These are phyloP conservation scores for Paramyrothecium sp. DNA, from an alignment of 2,329 filamentous ascomycete genomes.

Conservation along the genomic window DNA sequence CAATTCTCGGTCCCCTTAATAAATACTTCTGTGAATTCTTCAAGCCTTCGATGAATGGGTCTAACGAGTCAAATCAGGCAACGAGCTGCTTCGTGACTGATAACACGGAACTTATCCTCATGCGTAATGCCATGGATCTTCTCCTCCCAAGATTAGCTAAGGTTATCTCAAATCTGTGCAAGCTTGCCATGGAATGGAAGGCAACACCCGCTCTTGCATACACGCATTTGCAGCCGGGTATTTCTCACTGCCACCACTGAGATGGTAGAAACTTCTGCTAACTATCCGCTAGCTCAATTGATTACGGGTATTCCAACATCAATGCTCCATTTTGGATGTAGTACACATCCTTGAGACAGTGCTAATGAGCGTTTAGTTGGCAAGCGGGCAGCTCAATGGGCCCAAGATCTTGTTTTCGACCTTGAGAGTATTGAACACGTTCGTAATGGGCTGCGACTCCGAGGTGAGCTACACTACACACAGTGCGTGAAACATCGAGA, in stretches of 20 bases:
- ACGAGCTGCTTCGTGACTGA: conserved; percentile 63
- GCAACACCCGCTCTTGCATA: conserved; percentile 71
- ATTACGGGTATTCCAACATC: not conserved
- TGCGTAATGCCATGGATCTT: conserved; percentile 63
- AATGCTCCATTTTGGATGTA: not conserved
- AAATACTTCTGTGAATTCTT: conserved; percentile 1
- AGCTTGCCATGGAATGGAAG: conserved; percentile 74
- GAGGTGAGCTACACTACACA: conserved; percentile 45
- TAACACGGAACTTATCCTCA: conserved; percentile 76
- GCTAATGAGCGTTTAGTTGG: conserved; percentile 46
- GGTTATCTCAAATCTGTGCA: conserved; percentile 70
- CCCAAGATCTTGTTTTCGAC: conserved; percentile 64
- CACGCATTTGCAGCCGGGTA: conserved; percentile 64
- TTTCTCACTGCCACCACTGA: not conserved
- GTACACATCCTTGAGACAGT: not conserved
- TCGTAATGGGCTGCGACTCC: conserved; percentile 68
- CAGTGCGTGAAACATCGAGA: not conserved
- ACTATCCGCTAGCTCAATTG: conserved; percentile 33
- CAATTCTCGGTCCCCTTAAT: not conserved
- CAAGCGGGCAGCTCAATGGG: conserved; percentile 66
- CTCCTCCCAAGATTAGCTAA: conserved; percentile 75
- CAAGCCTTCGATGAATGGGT: not conserved
- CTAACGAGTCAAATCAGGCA: conserved; percentile 12
- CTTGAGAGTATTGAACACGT: conserved; percentile 70
- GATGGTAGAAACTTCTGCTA: not conserved